phyloP scores from a whole-genome alignment of 2,329 filamentous ascomycete species.

The Thermochaetoides dissita region DNA sequence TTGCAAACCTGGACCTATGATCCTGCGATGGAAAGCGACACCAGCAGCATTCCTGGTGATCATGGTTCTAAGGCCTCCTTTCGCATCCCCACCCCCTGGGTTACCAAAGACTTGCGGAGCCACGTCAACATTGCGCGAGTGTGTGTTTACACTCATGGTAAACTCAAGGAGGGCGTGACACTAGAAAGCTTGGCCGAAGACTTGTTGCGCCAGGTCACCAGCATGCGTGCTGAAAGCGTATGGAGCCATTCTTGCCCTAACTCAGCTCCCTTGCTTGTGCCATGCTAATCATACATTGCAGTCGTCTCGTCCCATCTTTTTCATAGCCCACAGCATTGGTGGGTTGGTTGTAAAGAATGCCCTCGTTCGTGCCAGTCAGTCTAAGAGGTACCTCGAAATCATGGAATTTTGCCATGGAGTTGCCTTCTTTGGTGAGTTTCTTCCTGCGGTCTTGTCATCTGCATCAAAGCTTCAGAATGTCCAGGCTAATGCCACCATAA shows the following conservation, averaged over 20 bases:
- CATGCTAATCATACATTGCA: constrained; percentile 12
- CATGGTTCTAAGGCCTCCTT: constrained; percentile 5
- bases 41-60: constrained; percentile 21
- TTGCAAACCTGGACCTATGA: constrained; percentile 40
- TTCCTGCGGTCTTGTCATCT: too few species aligned
- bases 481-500: constrained; percentile 6
- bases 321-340: constrained; percentile 47
- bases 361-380: constrained; percentile 32
- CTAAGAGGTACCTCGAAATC: constrained; percentile 27
- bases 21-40: constrained; percentile 33
- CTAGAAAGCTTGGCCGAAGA: constrained; percentile 32
- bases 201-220: constrained; percentile 29
- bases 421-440: constrained; percentile 40
- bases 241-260: background rate
- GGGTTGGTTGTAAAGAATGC: constrained; percentile 46
- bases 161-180: constrained; percentile 26
- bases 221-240: constrained; percentile 16
- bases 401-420: constrained; percentile 45
- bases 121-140: constrained; percentile 34
- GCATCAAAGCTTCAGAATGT: background rate
- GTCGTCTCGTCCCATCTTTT: constrained; percentile 38
- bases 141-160: constrained; percentile 37
- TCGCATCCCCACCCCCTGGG: constrained; percentile 24
- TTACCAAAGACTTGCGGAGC: constrained; percentile 36
- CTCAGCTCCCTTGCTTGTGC: background rate